phyloP scores from a whole-genome alignment of 805 yeast genomes.

The Starmerella cellae region DNA sequence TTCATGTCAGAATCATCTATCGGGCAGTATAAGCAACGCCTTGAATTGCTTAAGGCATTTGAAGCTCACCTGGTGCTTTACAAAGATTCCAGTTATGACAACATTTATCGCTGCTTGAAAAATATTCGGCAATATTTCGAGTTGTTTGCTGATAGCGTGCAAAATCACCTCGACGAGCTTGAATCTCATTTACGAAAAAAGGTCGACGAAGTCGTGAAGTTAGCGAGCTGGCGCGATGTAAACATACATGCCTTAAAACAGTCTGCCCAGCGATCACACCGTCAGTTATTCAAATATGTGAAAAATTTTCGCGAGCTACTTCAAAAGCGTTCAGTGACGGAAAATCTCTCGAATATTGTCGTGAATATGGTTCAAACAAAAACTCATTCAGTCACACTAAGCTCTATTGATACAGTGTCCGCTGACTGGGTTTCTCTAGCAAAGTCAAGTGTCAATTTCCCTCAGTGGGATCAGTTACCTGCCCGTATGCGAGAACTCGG shows the following conservation, averaged over 20 bases:
- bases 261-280: slow-evolving; percentile 83
- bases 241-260: slow-evolving; percentile 87
- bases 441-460: too few relatives aligned
- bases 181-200: slow-evolving; percentile 59
- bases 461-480: slow-evolving; percentile 45
- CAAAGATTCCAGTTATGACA: slow-evolving; percentile 2
- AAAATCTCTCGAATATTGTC: not conserved
- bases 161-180: slow-evolving; percentile 33
- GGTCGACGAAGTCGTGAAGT: slow-evolving; percentile 64
- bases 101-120: slow-evolving; percentile 32
- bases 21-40: slow-evolving; percentile 58
- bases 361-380: not conserved
- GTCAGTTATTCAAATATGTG: slow-evolving; percentile 65
- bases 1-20: slow-evolving; percentile 62
- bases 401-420: not conserved
- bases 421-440: not conserved
- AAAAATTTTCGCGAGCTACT: slow-evolving; percentile 64
- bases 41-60: slow-evolving; percentile 54
- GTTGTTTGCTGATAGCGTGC: slow-evolving; percentile 47
- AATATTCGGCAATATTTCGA: slow-evolving; percentile 52
- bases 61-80: slow-evolving; percentile 36
- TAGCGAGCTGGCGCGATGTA: slow-evolving; percentile 96
- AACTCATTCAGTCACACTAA: not conserved
- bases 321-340: slow-evolving; percentile 13
- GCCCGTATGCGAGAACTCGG: slow-evolving; percentile 39